phyloP scores from a whole-genome alignment of 306 rosid species.

The Mimosa bimucronata region DNA sequence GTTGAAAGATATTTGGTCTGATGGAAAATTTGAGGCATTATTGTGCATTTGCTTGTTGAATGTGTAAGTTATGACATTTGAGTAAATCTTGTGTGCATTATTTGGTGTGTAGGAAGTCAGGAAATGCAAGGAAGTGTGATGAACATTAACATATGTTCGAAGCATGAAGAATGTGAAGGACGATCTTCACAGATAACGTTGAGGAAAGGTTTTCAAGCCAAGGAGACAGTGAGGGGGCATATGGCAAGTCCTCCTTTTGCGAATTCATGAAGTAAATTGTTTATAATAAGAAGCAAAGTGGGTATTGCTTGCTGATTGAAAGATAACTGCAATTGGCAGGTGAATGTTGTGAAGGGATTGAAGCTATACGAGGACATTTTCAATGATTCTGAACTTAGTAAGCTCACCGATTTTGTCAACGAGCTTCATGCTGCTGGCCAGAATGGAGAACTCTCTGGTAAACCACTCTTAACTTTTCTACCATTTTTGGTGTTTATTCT shows the following conservation, averaged over 20 bases:
- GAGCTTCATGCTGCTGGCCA: conserved; percentile 81
- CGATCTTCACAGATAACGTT: conserved; percentile 73
- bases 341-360: conserved; percentile 95
- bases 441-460: conserved; percentile 90
- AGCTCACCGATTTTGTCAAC: conserved; percentile 68
- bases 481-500: neutral
- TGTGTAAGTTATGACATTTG: neutral
- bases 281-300: conserved; percentile 26
- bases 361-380: conserved; percentile 83
- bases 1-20: neutral
- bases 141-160: conserved; percentile 60
- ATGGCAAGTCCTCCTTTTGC: conserved; percentile 70
- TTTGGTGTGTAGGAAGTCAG: conserved; percentile 64
- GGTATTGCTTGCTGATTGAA: conserved; percentile 41
- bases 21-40: neutral
- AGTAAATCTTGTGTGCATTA: neutral
- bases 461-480: neutral
- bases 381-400: conserved; percentile 71
- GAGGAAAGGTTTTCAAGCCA: conserved; percentile 93
- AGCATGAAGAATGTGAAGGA: conserved; percentile 88
- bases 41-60: neutral
- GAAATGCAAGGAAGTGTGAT: conserved; percentile 60
- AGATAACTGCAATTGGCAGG: conserved; percentile 57
- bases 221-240: conserved; percentile 88
- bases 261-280: neutral